Base-by-base conservation (phyloP, 805 yeast genomes). In the Saccharomycopsis sp. region DNA sequence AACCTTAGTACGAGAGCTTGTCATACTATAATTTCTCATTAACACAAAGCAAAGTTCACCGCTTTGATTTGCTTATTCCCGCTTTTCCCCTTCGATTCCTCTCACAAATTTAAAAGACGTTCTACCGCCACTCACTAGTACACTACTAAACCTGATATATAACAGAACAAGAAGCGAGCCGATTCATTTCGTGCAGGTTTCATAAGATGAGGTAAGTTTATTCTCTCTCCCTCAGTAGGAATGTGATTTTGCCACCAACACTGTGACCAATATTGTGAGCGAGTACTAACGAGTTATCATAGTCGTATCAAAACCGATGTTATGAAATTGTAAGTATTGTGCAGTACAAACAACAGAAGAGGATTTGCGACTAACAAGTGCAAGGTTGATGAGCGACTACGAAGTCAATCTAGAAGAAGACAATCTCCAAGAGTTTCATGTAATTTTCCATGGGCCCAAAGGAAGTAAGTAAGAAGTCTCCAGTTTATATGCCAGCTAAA, bases 291-390 rank as follows among this genome's bases (percentile, higher is more conserved):
- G 12, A 29, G 21, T 12, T 5, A 4, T 5, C 21, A 4, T 44
- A 44, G 48, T 68, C 79, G 95, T 53, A 91, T 94, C 63, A 97
- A 91, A 68, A 89, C 94, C 29, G 99, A 92, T 71, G 97, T 92
- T 52, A 91, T 89, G 97, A 94, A 91, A 71, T 77, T 92, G 80
- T 87, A 71, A 68, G 86, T 78, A 53, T 24, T 18, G 34, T 9
- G 4, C 24, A 12, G 9, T 29, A 23, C 23, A 20, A 29, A 29
- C 37, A 29, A 12, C 37, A 29, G n/a, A 29, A 29, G 21, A 41
- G 21, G 9, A 51, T 5, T n/a, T 24, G 12, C 12, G n/a, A 29
- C 37, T 29, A 29, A 29, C 37, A 29, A 12, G 16, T 3, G 15
- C n/a, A 52, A 80, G 85, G 46, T 70, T 92, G 72, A 91, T 90